phyloP scores from a whole-genome alignment of 169 alveolate species.

The Fabrea salina region DNA sequence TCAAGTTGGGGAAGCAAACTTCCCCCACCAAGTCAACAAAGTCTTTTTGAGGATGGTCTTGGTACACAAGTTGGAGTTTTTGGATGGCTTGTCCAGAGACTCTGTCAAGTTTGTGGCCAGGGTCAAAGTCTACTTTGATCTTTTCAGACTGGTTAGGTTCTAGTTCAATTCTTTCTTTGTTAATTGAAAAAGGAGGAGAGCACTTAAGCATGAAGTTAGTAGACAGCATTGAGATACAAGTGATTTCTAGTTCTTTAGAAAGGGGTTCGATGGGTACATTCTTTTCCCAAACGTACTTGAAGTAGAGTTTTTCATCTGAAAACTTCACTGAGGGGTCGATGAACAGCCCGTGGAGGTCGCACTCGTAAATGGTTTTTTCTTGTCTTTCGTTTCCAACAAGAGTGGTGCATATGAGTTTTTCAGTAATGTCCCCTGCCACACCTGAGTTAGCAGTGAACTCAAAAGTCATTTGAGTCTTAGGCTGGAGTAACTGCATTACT shows the following conservation, averaged over 20 bases:
- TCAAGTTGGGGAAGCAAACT: conserved; percentile 88
- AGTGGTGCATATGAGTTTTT: conserved; percentile 79
- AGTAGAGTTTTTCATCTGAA: conserved; percentile 76
- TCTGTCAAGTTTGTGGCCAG: conserved; percentile 58
- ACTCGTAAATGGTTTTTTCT: conserved; percentile 73
- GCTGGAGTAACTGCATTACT: conserved; percentile 61
- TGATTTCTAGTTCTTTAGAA: conserved; percentile 70
- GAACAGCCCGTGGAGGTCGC: conserved; percentile 79
- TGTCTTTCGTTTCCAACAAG: conserved; percentile 84
- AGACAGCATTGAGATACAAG: conserved; percentile 80
- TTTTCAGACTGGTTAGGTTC: conserved; percentile 72
- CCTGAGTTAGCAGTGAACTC: conserved; percentile 83
- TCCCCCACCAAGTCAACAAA: conserved; percentile 85
- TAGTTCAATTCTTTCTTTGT: conserved; percentile 67
- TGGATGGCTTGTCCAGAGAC: conserved; percentile 49
- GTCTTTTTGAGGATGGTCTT: conserved; percentile 91
- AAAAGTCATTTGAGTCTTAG: conserved; percentile 79
- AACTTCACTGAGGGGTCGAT: conserved; percentile 81
- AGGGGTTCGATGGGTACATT: conserved; percentile 80
- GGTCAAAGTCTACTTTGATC: conserved; percentile 85
- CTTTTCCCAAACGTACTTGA: conserved; percentile 84
- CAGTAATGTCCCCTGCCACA: conserved; percentile 79
- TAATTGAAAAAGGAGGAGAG: conserved; percentile 84
- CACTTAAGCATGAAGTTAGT: conserved; percentile 79
- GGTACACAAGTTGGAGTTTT: conserved; percentile 77